phyloP scores from a whole-genome alignment of 2,329 filamentous ascomycete species.

The Alternaria arbusti region DNA sequence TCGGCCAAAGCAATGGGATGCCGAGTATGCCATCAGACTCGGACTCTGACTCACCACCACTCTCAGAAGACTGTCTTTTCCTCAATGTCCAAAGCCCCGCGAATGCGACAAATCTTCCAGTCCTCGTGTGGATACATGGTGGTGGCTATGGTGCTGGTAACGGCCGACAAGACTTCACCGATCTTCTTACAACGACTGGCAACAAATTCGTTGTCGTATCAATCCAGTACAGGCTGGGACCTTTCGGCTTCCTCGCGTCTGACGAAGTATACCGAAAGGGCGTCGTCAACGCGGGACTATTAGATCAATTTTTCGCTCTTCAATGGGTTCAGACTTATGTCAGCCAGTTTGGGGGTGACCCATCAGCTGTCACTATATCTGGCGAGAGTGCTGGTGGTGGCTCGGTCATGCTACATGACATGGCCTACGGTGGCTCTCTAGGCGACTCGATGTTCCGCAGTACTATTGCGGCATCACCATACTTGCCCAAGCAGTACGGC shows the following conservation, averaged over 20 bases:
- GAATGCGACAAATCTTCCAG: slow-evolving; percentile 33
- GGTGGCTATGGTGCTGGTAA: slow-evolving; percentile 48
- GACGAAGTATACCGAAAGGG: slow-evolving; percentile 49
- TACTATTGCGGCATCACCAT: slow-evolving; percentile 55
- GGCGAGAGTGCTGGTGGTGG: slow-evolving; percentile 48
- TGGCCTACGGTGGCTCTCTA: slow-evolving; percentile 40
- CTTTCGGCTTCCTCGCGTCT: slow-evolving; percentile 53
- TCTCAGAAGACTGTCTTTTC: slow-evolving; percentile 46
- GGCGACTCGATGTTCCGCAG: slow-evolving; percentile 47
- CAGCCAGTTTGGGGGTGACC: slow-evolving; percentile 33
- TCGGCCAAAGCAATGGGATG: neutral
- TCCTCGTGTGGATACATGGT: slow-evolving; percentile 38
- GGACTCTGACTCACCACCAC: neutral
- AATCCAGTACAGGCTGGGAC: slow-evolving; percentile 59
- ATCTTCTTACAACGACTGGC: slow-evolving; percentile 54
- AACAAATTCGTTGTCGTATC: slow-evolving; percentile 57
- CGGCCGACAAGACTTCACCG: slow-evolving; percentile 47
- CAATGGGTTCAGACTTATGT: slow-evolving; percentile 61
- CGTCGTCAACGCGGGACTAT: slow-evolving; percentile 48
- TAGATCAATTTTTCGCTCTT: slow-evolving; percentile 59
- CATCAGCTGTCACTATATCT: slow-evolving; percentile 39
- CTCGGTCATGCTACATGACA: slow-evolving; percentile 33
- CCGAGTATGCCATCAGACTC: neutral
- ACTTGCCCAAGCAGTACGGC: slow-evolving; percentile 61
- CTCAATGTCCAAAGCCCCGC: slow-evolving; percentile 44